Evolutionary conservation across 2,329 filamentous ascomycete genomes (phyloP).

Genomic region (Cladobotryum protrusum): DNA sequence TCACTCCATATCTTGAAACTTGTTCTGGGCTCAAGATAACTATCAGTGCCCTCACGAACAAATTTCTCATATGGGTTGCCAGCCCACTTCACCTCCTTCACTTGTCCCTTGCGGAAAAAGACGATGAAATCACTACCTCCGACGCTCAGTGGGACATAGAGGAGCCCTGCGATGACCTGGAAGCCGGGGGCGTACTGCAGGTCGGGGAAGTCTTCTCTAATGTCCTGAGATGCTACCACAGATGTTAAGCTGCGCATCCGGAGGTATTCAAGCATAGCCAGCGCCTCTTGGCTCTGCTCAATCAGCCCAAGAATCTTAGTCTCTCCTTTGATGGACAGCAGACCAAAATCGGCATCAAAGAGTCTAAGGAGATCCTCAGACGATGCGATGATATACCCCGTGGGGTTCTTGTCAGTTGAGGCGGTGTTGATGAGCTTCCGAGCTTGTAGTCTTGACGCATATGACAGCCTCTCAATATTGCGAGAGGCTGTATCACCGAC

Average conservation of each 20-base stretch:
- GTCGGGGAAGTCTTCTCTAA: slow-evolving; percentile 72
- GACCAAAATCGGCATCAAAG: slow-evolving; percentile 81
- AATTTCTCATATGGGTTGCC: slow-evolving; percentile 81
- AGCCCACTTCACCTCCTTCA: slow-evolving; percentile 76
- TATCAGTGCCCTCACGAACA: slow-evolving; percentile 63
- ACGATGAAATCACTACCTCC: slow-evolving; percentile 81
- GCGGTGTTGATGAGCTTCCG: slow-evolving; percentile 83
- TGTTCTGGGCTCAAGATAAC: slow-evolving; percentile 69
- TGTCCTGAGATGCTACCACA: slow-evolving; percentile 71
- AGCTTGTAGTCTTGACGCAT: slow-evolving; percentile 76
- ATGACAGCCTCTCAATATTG: slow-evolving; percentile 83
- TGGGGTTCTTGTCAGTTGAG: slow-evolving; percentile 73
- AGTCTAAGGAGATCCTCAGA: slow-evolving; percentile 78
- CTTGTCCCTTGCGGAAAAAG: slow-evolving; percentile 75
- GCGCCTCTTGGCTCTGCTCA: slow-evolving; percentile 71
- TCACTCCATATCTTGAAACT: slow-evolving; percentile 80
- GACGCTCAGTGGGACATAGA: slow-evolving; percentile 74
- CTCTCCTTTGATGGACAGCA: slow-evolving; percentile 79
- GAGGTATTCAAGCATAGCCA: slow-evolving; percentile 80
- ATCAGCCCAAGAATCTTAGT: slow-evolving; percentile 76
- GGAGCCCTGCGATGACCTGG: slow-evolving; percentile 65
- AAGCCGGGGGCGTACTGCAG: slow-evolving; percentile 75
- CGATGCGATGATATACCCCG: slow-evolving; percentile 84
- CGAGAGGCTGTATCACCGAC: slow-evolving; percentile 80
- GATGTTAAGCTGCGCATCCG: slow-evolving; percentile 68